A percentile compares a stretch with the other conserved stretches of the same genome.
Evolutionary conservation across 257 asterid species (phyloP).

Genomic region (Asclepias syriaca): DNA sequence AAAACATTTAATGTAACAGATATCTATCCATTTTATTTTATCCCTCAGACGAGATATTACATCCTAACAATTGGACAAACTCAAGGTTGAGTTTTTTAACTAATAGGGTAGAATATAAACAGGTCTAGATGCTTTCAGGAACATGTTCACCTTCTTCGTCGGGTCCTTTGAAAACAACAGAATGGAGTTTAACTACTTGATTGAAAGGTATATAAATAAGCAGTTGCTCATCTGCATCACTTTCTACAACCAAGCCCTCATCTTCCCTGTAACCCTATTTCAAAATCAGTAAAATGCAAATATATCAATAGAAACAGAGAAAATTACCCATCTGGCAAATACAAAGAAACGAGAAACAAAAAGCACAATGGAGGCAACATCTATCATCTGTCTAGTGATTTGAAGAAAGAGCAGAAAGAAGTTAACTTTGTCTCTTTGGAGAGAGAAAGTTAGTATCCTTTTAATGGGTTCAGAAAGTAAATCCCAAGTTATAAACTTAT

Average conservation of each 20-base stretch:
- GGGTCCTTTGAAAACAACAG: constrained; percentile 65
- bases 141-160: constrained; percentile 71
- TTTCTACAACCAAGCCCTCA: constrained; percentile 76
- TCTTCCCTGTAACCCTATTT: constrained; percentile 96
- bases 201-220: constrained; percentile 78
- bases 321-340: not conserved
- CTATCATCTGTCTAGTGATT: not conserved
- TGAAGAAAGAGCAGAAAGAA: not conserved
- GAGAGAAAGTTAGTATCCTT: too few species aligned
- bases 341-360: constrained; percentile 1
- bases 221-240: constrained; percentile 97
- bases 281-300: constrained; percentile 1
- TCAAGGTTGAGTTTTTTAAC: too few species aligned
- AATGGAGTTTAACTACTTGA: constrained; percentile 85
- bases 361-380: not conserved
- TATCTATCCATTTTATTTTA: too few species aligned
- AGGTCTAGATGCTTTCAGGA: not conserved
- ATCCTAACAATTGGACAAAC: too few species aligned
- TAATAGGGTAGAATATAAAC: too few species aligned
- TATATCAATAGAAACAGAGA: constrained; percentile 9
- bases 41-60: too few species aligned
- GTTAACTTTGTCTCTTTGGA: not conserved
- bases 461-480: not conserved
- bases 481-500: not conserved
- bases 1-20: too few species aligned